Evolutionary conservation across 345 rosid genomes (phyloP), one percentile per base, ranked within the genome.

Genomic region (Eucalyptus pauciflora): DNA sequence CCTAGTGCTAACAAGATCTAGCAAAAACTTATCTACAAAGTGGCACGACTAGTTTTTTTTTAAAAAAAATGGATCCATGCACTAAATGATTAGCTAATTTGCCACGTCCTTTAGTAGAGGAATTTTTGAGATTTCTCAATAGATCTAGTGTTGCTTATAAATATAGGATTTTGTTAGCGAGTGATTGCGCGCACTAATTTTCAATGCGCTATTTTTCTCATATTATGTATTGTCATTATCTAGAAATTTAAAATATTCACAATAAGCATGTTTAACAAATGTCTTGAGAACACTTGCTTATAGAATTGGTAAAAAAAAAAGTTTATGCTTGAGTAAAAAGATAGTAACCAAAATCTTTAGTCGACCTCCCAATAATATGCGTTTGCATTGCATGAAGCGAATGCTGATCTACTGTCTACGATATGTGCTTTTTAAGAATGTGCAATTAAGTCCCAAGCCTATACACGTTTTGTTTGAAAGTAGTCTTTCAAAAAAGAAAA

Each of bases 151-250:
- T 31, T 31, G 12, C 79, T 67, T 15, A 31, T 8, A 67, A 16
- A 8, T 31, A 67, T 31, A 67, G 22, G 22, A 16, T 18, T 31
- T 67, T 31, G 12, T 67, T 31, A 31, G 18, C 1, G 2, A 33
- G 43, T 16, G 79, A 17, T 67, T 0, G 3, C 0, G 1, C 11
- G 24, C 27, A 3, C 14, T 76, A 10, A 18, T 76, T 76, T 71
- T 76, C 46, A 10, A 37, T 5, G 8, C 1, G 1, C 27, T 10
- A 10, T 37, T 37, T 29, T 64, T 64, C 37, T 64, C 7, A 31
- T n/a, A 64, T n/a, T 14, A 64, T 14, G 76, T 13, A 31, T 64
- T 76, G 7, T 76, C 15, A 3, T 18, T 6, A 12, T 76, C 0
- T 37, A 0, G 15, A 76, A 18, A 37, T 37, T 41, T 37, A 24